Evolutionary conservation across 176 grass and related monocot species (phyloP), one percentile per base, ranked within the genome.

Genomic region (Oropetium thomaeum): DNA sequence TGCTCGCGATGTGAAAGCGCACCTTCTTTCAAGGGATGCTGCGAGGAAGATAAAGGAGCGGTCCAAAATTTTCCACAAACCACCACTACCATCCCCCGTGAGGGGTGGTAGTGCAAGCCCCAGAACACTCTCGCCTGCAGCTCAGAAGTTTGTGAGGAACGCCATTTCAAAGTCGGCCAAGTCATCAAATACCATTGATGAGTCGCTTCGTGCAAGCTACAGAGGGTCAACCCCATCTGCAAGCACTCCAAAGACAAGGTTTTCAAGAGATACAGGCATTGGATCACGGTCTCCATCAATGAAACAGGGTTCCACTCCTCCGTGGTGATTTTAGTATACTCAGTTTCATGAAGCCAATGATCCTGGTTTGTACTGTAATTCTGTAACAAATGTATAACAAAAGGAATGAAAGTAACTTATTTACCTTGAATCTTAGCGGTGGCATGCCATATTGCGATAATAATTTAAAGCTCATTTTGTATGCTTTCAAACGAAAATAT

Each of bases 191-290:
- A 81, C 79, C 38, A 67, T 98, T 62, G 91, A 98, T 66, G 96
- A 94, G 87, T 92, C 91, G 14, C 91, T 98, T 58, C 88, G 91
- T 60, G 91, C 96, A n/a, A 94, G 89, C 60, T 98, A 98, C 74
- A 89, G 91, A 71, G 96, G 96, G 8, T 82, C 81, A 55, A 94
- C 81, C 19, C 91, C 91, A 70, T 78, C 79, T 10, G 58, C 41
- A 75, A 75, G 76, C 73, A 92, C 91, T 64, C 88, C 88, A 0
- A 93, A 87, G 79, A 87, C 91, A 17, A 87, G 91, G 69, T 94
- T 98, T 83, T 98, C 95, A 74, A 93, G 86, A 78, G 95, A 94
- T 58, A 74, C 67, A 58, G 88, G 88, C 71, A 65, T 88, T 32
- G 86, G 49, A 22, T 93, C 88, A 30, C 81, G 71, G 26, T 97